These are phyloP conservation scores for Rhynchosporium graminicola DNA, from an alignment of 2,329 filamentous ascomycete species.

Conservation along the genomic window DNA sequence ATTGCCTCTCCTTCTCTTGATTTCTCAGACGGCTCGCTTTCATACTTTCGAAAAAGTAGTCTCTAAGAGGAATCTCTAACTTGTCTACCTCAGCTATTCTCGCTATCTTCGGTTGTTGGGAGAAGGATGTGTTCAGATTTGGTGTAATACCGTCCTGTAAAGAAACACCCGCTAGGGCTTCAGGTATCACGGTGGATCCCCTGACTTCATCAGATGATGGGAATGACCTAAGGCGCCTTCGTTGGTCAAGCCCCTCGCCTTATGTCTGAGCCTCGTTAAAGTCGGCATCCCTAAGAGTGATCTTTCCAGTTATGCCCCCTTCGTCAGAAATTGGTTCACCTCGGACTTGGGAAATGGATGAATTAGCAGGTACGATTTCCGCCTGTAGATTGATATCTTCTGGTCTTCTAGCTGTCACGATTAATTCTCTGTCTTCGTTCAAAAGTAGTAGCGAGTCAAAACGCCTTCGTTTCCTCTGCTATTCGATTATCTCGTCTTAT, in stretches of 20 bases:
- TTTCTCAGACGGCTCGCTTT: background rate
- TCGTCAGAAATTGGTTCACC: no score
- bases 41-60: conserved; percentile 1
- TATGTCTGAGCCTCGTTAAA: background rate
- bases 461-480: no score
- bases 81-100: background rate
- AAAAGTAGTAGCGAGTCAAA: no score
- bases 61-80: background rate
- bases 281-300: no score
- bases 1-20: background rate
- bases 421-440: no score
- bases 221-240: background rate
- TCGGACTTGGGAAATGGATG: no score
- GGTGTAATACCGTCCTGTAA: background rate
- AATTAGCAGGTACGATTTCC: no score
- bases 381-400: no score
- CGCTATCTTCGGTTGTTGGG: background rate
- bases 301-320: no score
- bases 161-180: background rate
- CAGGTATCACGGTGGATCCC: background rate
- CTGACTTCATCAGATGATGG: background rate
- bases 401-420: no score
- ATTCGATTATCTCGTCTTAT: background rate
- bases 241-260: background rate
- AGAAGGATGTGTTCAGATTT: background rate